Evolutionary conservation across 2,329 filamentous ascomycete species (phyloP).

Genomic region (Celoporthe dispersa): DNA sequence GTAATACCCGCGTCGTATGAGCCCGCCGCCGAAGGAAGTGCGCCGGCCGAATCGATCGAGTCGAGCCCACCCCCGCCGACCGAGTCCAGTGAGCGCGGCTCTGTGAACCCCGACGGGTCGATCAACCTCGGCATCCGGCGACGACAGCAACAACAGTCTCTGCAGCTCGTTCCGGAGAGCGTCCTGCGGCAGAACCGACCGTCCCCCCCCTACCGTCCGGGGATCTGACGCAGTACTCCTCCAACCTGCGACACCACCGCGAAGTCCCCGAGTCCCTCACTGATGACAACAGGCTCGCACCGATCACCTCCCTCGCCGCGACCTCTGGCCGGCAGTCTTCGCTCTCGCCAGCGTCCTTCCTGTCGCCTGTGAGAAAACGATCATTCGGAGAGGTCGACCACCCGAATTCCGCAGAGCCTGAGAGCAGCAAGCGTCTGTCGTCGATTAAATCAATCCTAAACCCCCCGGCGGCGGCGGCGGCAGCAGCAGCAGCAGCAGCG

Average conservation of each 20-base stretch:
- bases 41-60: conserved; percentile 54
- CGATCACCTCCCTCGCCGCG: conserved; percentile 53
- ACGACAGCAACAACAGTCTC: conserved; percentile 48
- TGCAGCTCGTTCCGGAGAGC: conserved; percentile 53
- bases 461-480: conserved; percentile 42
- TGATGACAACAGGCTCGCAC: conserved; percentile 64
- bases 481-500: conserved; percentile 25
- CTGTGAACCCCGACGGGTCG: conserved; percentile 66
- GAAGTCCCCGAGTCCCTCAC: conserved; percentile 49
- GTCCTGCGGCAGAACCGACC: conserved; percentile 49
- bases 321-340: conserved; percentile 58
- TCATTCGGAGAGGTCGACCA: conserved; percentile 66
- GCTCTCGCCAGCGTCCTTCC: conserved; percentile 63
- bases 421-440: conserved; percentile 65
- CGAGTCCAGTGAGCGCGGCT: conserved; percentile 53
- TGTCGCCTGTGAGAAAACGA: conserved; percentile 66
- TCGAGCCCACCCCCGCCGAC: conserved; percentile 44
- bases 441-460: conserved; percentile 80
- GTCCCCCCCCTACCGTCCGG: conserved; percentile 49
- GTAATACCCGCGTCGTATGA: conserved; percentile 78
- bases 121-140: conserved; percentile 64
- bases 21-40: conserved; percentile 42
- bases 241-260: conserved; percentile 44
- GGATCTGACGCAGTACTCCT: conserved; percentile 56
- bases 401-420: conserved; percentile 40